phyloP scores from a whole-genome alignment of 2,329 filamentous ascomycete genomes.

The Pyrenophora tritici-repentis region DNA sequence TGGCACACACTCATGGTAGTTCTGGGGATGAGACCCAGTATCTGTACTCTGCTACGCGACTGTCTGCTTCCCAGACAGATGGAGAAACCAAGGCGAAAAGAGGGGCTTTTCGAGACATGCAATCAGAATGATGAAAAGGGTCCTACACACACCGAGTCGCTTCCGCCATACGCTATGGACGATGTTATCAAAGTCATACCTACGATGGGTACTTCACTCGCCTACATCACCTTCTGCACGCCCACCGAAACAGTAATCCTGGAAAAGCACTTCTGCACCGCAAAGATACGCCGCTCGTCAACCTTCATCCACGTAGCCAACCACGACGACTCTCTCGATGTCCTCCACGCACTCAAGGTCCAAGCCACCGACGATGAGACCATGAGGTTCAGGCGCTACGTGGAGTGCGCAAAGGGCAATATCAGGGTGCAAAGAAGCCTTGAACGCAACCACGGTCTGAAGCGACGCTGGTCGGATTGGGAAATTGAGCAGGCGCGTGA shows the following conservation, averaged over 20 bases:
- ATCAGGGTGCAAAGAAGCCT: slow-evolving; percentile 33
- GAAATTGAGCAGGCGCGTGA: slow-evolving; percentile 17
- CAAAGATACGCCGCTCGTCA: slow-evolving; percentile 51
- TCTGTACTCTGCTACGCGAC: slow-evolving; percentile 57
- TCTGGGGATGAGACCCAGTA: slow-evolving; percentile 58
- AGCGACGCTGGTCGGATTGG: slow-evolving; percentile 30
- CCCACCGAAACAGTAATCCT: slow-evolving; percentile 55
- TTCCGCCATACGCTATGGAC: slow-evolving; percentile 13
- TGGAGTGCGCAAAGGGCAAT: slow-evolving; percentile 12
- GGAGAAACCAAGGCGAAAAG: background rate
- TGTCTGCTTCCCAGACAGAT: slow-evolving; percentile 44
- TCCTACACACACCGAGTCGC: background rate
- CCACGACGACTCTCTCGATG: slow-evolving; percentile 50
- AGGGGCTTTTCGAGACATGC: background rate
- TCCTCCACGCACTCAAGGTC: background rate
- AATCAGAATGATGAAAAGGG: background rate
- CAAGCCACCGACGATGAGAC: slow-evolving; percentile 7
- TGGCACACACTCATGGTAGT: slow-evolving; percentile 59
- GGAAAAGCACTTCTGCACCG: slow-evolving; percentile 61
- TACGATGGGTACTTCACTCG: slow-evolving; percentile 55
- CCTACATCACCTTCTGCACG: slow-evolving; percentile 62
- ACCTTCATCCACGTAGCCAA: slow-evolving; percentile 64
- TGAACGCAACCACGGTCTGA: slow-evolving; percentile 39
- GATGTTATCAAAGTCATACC: slow-evolving; percentile 45
- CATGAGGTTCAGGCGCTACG: slow-evolving; percentile 12